phyloP scores from a whole-genome alignment of 495 filamentous ascomycete species.

The Recurvomyces mirabilis region DNA sequence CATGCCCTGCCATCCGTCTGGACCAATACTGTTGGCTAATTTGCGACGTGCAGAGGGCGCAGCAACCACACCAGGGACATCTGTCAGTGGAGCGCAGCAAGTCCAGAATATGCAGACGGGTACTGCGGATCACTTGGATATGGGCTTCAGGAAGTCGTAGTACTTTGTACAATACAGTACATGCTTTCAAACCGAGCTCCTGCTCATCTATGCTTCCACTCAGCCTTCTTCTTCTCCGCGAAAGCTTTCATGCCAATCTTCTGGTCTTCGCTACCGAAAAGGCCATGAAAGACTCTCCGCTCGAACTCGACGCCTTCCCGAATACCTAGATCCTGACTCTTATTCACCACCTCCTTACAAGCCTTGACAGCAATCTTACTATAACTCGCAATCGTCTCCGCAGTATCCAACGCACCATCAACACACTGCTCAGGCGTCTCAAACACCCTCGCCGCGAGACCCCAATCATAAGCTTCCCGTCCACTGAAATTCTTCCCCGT shows the following conservation, averaged over 20 bases:
- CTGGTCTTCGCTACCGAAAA: slow-evolving; percentile 92
- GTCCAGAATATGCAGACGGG: slow-evolving; percentile 17
- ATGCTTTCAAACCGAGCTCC: neutral
- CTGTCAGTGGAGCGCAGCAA: slow-evolving; percentile 12
- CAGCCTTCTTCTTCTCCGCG: slow-evolving; percentile 82
- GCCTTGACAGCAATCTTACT: slow-evolving; percentile 71
- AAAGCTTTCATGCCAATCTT: slow-evolving; percentile 97
- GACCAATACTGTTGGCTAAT: neutral
- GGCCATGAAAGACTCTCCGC: slow-evolving; percentile 75
- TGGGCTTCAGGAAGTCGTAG: slow-evolving; percentile 8
- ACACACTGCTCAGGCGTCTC: slow-evolving; percentile 72
- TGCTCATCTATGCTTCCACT: slow-evolving; percentile 69
- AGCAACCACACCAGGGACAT: slow-evolving; percentile 8
- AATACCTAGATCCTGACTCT: slow-evolving; percentile 79
- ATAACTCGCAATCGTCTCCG: slow-evolving; percentile 77
- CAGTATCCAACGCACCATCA: slow-evolving; percentile 64
- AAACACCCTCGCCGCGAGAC: slow-evolving; percentile 73
- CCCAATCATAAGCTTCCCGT: slow-evolving; percentile 77
- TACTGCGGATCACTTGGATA: slow-evolving; percentile 16
- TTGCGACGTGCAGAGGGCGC: slow-evolving; percentile 1
- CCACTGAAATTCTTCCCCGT: slow-evolving; percentile 76
- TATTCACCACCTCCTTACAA: slow-evolving; percentile 96
- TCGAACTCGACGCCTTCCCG: slow-evolving; percentile 91
- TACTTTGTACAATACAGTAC: neutral
- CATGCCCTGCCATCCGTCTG: neutral